Percentiles rank a stretch among this genome's conserved stretches.
phyloP scores from a whole-genome alignment of 202 grass and related monocot species.

The Musa balbisiana region DNA sequence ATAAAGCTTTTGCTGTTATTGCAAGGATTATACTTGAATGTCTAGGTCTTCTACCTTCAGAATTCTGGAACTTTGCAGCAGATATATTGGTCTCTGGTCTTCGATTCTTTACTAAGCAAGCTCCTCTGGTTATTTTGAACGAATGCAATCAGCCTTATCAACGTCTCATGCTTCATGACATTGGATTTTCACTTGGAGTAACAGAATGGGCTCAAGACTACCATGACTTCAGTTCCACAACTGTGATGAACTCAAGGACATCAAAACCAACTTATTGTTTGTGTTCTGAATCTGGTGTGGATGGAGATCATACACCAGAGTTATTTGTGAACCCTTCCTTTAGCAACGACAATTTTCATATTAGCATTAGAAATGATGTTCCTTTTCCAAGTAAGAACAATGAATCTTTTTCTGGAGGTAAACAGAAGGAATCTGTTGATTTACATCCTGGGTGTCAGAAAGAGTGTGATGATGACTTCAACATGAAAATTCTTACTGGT shows the following conservation, averaged over 20 bases:
- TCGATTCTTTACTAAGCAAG: slow-evolving; percentile 48
- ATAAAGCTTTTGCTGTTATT: slow-evolving; percentile 30
- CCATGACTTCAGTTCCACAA: slow-evolving; percentile 47
- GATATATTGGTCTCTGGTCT: slow-evolving; percentile 65
- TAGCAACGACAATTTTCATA: slow-evolving; percentile 21
- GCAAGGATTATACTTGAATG: slow-evolving; percentile 74
- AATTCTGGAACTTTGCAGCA: slow-evolving; percentile 64
- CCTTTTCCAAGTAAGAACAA: slow-evolving; percentile 15
- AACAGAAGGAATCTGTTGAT: slow-evolving; percentile 19
- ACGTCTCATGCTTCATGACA: slow-evolving; percentile 88
- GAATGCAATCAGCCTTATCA: slow-evolving; percentile 48
- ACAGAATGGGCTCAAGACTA: slow-evolving; percentile 74
- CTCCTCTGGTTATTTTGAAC: slow-evolving; percentile 48
- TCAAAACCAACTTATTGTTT: slow-evolving; percentile 23
- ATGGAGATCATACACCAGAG: slow-evolving; percentile 21
- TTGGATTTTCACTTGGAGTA: slow-evolving; percentile 80
- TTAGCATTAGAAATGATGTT: slow-evolving; percentile 21
- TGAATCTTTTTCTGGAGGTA: slow-evolving; percentile 21
- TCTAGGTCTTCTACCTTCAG: slow-evolving; percentile 60
- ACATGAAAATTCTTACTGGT: slow-evolving; percentile 23
- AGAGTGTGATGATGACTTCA: slow-evolving; percentile 10
- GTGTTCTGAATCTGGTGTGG: neutral
- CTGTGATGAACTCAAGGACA: slow-evolving; percentile 20
- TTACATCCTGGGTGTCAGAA: slow-evolving; percentile 26
- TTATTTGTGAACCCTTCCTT: slow-evolving; percentile 16